These are phyloP conservation scores for Discostella stelligeroides DNA, from an alignment of 108 stramenopile genomes.

Conservation along the genomic window DNA sequence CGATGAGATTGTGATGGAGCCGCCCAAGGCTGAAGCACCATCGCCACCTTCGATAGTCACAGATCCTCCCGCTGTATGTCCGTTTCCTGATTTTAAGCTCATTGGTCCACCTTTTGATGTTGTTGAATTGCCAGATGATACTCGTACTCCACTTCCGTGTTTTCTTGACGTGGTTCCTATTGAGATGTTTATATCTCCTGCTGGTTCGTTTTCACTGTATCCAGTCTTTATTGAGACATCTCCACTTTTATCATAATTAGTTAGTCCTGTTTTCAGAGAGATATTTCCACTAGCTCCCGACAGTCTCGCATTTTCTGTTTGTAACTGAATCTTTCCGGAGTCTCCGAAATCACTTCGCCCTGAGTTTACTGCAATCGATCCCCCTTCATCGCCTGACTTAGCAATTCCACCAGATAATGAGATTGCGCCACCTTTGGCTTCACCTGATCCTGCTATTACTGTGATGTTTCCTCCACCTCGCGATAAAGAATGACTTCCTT, in stretches of 20 bases:
- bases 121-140: conserved; percentile 3
- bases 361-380: not conserved
- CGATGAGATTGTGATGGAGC: conserved; percentile 10
- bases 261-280: not conserved
- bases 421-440: not conserved
- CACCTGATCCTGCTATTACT: conserved; percentile 2
- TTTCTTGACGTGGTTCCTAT: not conserved
- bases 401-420: not conserved
- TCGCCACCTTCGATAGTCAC: conserved; percentile 14
- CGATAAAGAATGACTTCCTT: not conserved
- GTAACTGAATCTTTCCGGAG: conserved; percentile 4
- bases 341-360: conserved; percentile 13
- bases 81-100: conserved; percentile 8
- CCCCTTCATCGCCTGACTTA: not conserved
- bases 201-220: not conserved
- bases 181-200: conserved; percentile 10
- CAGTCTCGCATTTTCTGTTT: not conserved
- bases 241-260: conserved; percentile 18
- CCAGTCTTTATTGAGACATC: conserved; percentile 6
- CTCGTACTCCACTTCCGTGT: not conserved
- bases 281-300: conserved; percentile 15
- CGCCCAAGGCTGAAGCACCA: conserved; percentile 4
- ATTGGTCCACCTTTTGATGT: conserved; percentile 2
- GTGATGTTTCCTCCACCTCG: conserved; percentile 5
- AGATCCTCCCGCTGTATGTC: conserved; percentile 13